These are phyloP conservation scores for Boletus sp. DNA, from an alignment of 768 basidiomycete genomes.

Conservation along the genomic window DNA sequence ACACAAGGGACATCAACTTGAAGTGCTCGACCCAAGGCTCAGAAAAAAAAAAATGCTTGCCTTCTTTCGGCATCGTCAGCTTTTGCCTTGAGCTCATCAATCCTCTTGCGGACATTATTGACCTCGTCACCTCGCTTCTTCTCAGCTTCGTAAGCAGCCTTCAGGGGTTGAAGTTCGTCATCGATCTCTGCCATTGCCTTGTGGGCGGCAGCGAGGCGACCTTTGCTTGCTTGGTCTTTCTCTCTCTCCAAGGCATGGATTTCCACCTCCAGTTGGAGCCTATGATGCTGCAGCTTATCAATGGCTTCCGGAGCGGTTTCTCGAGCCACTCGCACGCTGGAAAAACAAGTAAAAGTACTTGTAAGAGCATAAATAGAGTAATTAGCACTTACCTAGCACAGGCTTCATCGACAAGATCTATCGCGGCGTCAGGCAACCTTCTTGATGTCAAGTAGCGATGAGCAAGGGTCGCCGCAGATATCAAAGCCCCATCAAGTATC, in stretches of 20 bases:
- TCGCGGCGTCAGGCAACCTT: slow-evolving; percentile 80
- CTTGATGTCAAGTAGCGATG: slow-evolving; percentile 88
- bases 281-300: slow-evolving; percentile 84
- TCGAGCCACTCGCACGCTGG: slow-evolving; percentile 81
- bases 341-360: slow-evolving; percentile 2
- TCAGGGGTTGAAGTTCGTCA: slow-evolving; percentile 78
- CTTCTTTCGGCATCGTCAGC: slow-evolving; percentile 90
- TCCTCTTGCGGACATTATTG: slow-evolving; percentile 68
- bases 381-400: slow-evolving; percentile 67
- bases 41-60: slow-evolving; percentile 36
- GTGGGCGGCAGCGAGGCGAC: slow-evolving; percentile 68
- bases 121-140: slow-evolving; percentile 82
- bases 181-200: slow-evolving; percentile 83
- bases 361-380: background rate
- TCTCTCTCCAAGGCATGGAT: slow-evolving; percentile 93
- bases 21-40: background rate
- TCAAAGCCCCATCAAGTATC: slow-evolving; percentile 85
- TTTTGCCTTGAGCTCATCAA: slow-evolving; percentile 91
- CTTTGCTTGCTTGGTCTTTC: slow-evolving; percentile 86
- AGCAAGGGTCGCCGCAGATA: slow-evolving; percentile 86
- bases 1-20: background rate
- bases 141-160: slow-evolving; percentile 84
- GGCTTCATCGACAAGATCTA: slow-evolving; percentile 91
- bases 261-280: slow-evolving; percentile 91
- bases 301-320: slow-evolving; percentile 95